These are phyloP conservation scores for Phaeosphaeria sp. DNA, from an alignment of 2,329 filamentous ascomycete species.

Conservation along the genomic window DNA sequence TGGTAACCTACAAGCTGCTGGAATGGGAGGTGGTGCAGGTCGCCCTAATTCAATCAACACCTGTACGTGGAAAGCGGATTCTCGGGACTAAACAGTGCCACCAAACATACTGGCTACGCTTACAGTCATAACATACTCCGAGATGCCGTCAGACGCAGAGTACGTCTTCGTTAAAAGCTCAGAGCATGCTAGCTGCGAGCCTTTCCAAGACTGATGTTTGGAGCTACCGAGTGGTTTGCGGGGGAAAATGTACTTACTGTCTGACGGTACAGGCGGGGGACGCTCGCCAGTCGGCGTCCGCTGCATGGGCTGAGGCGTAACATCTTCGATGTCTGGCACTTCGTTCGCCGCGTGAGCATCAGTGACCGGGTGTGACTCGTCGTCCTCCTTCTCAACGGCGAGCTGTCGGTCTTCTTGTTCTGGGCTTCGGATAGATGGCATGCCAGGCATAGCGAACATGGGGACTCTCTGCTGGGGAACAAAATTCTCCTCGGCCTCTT, in stretches of 20 bases:
- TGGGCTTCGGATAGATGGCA: conserved; percentile 64
- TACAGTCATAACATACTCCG: conserved; percentile 47
- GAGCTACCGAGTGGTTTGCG: conserved; percentile 40
- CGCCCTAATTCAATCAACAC: conserved; percentile 49
- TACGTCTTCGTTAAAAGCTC: conserved; percentile 44
- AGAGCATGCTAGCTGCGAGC: conserved; percentile 32
- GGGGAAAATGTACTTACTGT: conserved; percentile 57
- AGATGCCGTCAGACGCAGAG: conserved; percentile 37
- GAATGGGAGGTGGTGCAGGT: conserved; percentile 45
- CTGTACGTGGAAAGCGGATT: too few relatives aligned
- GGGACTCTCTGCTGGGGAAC: conserved; percentile 54
- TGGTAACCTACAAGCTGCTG: conserved; percentile 43
- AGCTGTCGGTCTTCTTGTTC: conserved; percentile 53
- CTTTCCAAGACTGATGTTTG: conserved; percentile 23
- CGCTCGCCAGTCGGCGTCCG: conserved; percentile 48
- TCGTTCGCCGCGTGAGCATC: conserved; percentile 53
- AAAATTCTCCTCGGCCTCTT: conserved; percentile 42
- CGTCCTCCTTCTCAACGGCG: conserved; percentile 59
- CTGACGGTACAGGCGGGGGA: conserved; percentile 53
- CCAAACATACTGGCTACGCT: conserved; percentile 48
- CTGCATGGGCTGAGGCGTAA: conserved; percentile 51
- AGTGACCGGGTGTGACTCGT: conserved; percentile 51
- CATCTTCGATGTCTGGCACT: conserved; percentile 63
- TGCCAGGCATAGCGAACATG: conserved; percentile 72
- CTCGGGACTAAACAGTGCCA: conserved; percentile 2